Base-by-base conservation (phyloP, 2,329 filamentous ascomycete genomes). In the Geosmithia putterillii region DNA sequence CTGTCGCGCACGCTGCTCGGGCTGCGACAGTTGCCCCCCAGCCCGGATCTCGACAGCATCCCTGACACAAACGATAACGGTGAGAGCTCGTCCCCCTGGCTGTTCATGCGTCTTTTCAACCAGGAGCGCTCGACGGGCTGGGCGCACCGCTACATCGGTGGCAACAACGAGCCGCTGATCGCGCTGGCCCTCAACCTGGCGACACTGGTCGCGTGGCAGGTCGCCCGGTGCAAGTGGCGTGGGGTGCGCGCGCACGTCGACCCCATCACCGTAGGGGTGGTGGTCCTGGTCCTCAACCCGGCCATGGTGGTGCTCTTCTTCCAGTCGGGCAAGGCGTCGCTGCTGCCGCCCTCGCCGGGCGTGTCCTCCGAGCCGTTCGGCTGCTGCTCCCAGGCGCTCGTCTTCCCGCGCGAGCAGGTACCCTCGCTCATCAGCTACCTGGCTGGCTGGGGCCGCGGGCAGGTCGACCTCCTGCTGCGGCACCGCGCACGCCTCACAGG, bases 1-100 rank as follows among this genome's bases (percentile, higher is more conserved):
- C 74, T 88, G 69, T 87, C 87, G 0, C 74, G 94, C 44, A 81
- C 83, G 0, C 67, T 70, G 0, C 86, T 86, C 0, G 87, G 94
- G 65, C 61, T 92, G 3, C 71, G 25, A 12, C 20, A 42, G 18
- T 10, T 42, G 14, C 35, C 35, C 4, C 35, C 35, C n/a, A n/a
- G n/a, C n/a, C n/a, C n/a, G n/a, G n/a, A n/a, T n/a, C n/a, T n/a
- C n/a, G n/a, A n/a, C n/a, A n/a, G n/a, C n/a, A n/a, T n/a, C n/a
- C n/a, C n/a, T n/a, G 9, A n/a, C 9, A 34, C 9, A 34, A 12
- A 12, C 28, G 36, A 43, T 12, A 94, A 0, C 70, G 94, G 19
- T 12, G 10, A n/a, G n/a, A n/a, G n/a, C n/a, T n/a, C 28, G 10
- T 32, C 28, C 81, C 79, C 39, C 66, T 86, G 82, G 55, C 86